phyloP scores from a whole-genome alignment of 352 stramenopile species.

The Thalassiosira oceanica region DNA sequence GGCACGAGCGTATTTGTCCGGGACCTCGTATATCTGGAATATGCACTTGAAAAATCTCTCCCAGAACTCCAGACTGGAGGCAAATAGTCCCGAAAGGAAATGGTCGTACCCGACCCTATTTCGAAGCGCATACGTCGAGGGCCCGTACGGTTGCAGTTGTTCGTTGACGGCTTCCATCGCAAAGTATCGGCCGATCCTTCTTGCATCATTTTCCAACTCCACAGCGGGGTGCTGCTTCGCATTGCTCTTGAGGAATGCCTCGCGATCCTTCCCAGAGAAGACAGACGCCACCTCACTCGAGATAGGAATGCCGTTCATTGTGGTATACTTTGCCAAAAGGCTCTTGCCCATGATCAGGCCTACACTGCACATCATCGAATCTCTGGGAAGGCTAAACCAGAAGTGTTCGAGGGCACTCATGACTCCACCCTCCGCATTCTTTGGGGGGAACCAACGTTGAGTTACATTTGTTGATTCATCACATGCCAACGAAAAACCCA shows the following conservation, averaged over 20 bases:
- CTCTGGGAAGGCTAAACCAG: slow-evolving; percentile 84
- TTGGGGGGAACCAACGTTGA: too few relatives aligned
- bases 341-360: slow-evolving; percentile 62
- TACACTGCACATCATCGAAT: slow-evolving; percentile 86
- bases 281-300: slow-evolving; percentile 54
- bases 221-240: background rate
- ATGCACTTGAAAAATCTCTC: slow-evolving; percentile 11
- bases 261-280: slow-evolving; percentile 8
- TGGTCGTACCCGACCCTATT: slow-evolving; percentile 21
- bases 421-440: slow-evolving; percentile 85
- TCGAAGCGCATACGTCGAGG: slow-evolving; percentile 45
- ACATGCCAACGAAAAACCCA: too few relatives aligned
- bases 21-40: slow-evolving; percentile 9
- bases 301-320: slow-evolving; percentile 73
- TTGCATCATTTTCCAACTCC: too few relatives aligned
- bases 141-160: slow-evolving; percentile 21
- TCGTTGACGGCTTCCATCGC: slow-evolving; percentile 6
- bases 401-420: slow-evolving; percentile 85
- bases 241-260: background rate
- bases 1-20: slow-evolving; percentile 25
- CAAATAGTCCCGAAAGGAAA: slow-evolving; percentile 12
- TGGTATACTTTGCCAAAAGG: slow-evolving; percentile 51
- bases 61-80: slow-evolving; percentile 23
- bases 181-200: background rate
- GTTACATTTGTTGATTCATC: too few relatives aligned